Evolutionary conservation across 2,329 filamentous ascomycete species (phyloP), one percentile per base, ranked within the genome.

Genomic region (Mycogone perniciosa): DNA sequence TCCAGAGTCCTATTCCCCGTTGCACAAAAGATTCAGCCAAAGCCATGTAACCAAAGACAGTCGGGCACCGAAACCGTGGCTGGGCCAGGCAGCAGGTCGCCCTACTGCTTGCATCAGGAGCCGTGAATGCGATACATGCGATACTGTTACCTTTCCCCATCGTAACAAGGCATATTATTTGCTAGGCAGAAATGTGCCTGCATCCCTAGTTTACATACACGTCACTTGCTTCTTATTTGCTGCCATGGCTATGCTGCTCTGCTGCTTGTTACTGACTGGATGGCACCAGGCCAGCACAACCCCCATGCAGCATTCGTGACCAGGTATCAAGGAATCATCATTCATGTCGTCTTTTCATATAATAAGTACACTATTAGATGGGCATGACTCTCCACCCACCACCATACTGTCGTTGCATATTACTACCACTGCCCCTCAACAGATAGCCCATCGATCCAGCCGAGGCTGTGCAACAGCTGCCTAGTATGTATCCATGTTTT

Each of bases 291-390:
- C 20, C n/a, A 37, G 34, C 34, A 37, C n/a, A 9, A 37, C n/a
- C 34, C 4, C 34, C 9, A 37, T 37, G n/a, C 34, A 37, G 34
- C 34, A 37, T 37, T 9, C 34, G 10, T 41, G 20, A 27, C 33
- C n/a, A 51, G 44, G 50, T 40, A 48, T 51, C 42, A 48, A 51
- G 35, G 40, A 27, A 51, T 51, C 50, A 51, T 51, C 31, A 51
- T 51, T 51, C 50, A 51, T 51, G 34, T 46, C 37, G 29, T 33
- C 20, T 31, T 39, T 42, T 48, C 34, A 42, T 51, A 51, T 51
- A 46, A 38, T 20, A 20, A 20, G 20, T 51, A 48, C 45, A 51
- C 50, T 39, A 34, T 44, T 44, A 33, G 33, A 49, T 49, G 47
- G 33, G 29, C 47, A 49, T 41, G 44, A 38, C 34, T 30, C 10